A percentile compares a stretch with the other conserved stretches of the same genome.
phyloP scores from a whole-genome alignment of 805 yeast genomes.

The Zygoascus biomembranicola region DNA sequence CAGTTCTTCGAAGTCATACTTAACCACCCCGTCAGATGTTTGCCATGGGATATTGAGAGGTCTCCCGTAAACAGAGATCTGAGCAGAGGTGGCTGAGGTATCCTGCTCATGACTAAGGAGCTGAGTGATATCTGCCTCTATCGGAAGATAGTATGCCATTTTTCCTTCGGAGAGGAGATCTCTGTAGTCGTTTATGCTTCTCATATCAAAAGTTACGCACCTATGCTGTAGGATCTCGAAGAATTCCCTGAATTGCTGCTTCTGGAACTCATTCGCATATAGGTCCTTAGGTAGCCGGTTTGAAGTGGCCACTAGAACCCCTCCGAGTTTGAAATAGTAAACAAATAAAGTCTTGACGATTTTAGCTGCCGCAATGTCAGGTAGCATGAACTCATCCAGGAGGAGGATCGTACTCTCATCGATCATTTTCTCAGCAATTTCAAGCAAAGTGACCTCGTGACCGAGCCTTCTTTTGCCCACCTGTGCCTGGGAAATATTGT shows the following conservation, averaged over 20 bases:
- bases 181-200: slow-evolving; percentile 50
- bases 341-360: slow-evolving; percentile 57
- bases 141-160: slow-evolving; percentile 11
- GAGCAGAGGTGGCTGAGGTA: background rate
- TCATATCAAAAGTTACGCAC: slow-evolving; percentile 57
- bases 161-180: slow-evolving; percentile 22
- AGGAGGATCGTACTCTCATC: slow-evolving; percentile 48
- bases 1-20: slow-evolving; percentile 44
- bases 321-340: slow-evolving; percentile 64
- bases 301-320: slow-evolving; percentile 66
- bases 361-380: slow-evolving; percentile 68
- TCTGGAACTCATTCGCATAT: slow-evolving; percentile 57
- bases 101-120: background rate
- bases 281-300: slow-evolving; percentile 62
- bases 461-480: slow-evolving; percentile 11
- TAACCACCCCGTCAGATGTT: slow-evolving; percentile 34
- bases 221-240: slow-evolving; percentile 48
- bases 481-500: slow-evolving; percentile 35
- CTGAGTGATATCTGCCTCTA: background rate
- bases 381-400: slow-evolving; percentile 69
- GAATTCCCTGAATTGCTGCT: slow-evolving; percentile 48
- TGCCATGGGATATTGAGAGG: slow-evolving; percentile 39
- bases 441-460: slow-evolving; percentile 52
- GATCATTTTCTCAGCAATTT: slow-evolving; percentile 59
- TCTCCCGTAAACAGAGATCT: slow-evolving; percentile 51